These are phyloP conservation scores for Aspergillus asperescens DNA, from an alignment of 495 filamentous ascomycete genomes.

Conservation along the genomic window DNA sequence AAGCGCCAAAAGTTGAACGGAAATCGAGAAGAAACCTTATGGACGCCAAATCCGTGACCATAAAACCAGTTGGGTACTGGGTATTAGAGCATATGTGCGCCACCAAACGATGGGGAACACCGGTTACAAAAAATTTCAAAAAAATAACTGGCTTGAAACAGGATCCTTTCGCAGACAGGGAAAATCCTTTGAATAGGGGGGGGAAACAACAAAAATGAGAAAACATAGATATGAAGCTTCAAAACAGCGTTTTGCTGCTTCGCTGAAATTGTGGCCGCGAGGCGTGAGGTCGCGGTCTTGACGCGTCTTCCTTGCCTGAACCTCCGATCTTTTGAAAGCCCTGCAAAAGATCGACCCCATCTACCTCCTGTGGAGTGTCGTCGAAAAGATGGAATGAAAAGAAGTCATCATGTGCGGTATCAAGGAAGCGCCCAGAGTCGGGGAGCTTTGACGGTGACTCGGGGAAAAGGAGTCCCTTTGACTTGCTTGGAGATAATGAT, in stretches of 20 bases:
- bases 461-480: conserved; percentile 42
- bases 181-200: background rate
- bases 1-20: conserved; percentile 14
- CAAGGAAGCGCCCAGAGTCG: conserved; percentile 53
- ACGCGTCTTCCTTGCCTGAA: conserved; percentile 28
- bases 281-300: conserved; percentile 26
- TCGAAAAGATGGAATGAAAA: conserved; percentile 57
- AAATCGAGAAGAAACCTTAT: conserved; percentile 14
- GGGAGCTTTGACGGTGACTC: conserved; percentile 44
- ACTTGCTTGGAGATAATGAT: conserved; percentile 23
- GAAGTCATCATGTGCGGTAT: conserved; percentile 54
- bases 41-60: conserved; percentile 4
- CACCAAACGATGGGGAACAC: conserved; percentile 7
- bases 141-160: background rate
- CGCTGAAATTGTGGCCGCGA: conserved; percentile 34
- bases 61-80: conserved; percentile 9
- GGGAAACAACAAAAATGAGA: background rate
- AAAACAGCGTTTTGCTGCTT: conserved; percentile 43
- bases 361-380: conserved; percentile 57
- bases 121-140: background rate
- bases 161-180: background rate
- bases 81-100: background rate
- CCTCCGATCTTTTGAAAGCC: conserved; percentile 87
- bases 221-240: conserved; percentile 2
- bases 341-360: conserved; percentile 76